Evolutionary conservation across 2,329 filamentous ascomycete genomes (phyloP).

Genomic region (Neonectria magnoliae): DNA sequence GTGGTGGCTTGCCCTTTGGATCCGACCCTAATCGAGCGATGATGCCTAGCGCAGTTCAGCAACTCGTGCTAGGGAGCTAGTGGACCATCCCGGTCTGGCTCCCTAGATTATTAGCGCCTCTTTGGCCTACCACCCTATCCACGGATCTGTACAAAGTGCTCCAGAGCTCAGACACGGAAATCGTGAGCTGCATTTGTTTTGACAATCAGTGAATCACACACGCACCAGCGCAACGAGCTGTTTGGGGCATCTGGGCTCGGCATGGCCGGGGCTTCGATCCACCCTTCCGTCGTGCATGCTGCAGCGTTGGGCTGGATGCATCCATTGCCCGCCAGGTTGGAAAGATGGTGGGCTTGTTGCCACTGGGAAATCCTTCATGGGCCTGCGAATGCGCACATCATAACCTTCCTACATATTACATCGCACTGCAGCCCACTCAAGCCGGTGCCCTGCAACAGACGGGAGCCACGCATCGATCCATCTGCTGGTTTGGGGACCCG

Average conservation of each 20-base stretch:
- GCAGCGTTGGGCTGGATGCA: constrained; percentile 16
- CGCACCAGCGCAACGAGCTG: not conserved
- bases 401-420: constrained; percentile 9
- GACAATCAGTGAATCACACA: not conserved
- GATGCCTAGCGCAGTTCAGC: constrained; percentile 18
- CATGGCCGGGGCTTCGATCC: constrained; percentile 26
- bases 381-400: constrained; percentile 15
- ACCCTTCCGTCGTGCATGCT: constrained; percentile 27
- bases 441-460: constrained; percentile 7
- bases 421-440: not conserved
- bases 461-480: constrained; percentile 14
- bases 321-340: constrained; percentile 24
- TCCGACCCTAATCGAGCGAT: constrained; percentile 26
- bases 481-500: constrained; percentile 6
- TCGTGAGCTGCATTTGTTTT: not conserved
- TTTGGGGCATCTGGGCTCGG: constrained; percentile 15
- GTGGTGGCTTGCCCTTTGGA: constrained; percentile 22
- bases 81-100: constrained; percentile 12
- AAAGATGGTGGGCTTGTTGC: constrained; percentile 23
- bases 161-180: constrained; percentile 2
- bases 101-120: constrained; percentile 14
- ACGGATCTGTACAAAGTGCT: not conserved
- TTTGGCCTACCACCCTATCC: constrained; percentile 1
- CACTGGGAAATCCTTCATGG: constrained; percentile 20
- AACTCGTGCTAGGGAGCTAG: constrained; percentile 11